Base-by-base conservation (phyloP, 2,329 filamentous ascomycete genomes). In the Alternaria sp. region DNA sequence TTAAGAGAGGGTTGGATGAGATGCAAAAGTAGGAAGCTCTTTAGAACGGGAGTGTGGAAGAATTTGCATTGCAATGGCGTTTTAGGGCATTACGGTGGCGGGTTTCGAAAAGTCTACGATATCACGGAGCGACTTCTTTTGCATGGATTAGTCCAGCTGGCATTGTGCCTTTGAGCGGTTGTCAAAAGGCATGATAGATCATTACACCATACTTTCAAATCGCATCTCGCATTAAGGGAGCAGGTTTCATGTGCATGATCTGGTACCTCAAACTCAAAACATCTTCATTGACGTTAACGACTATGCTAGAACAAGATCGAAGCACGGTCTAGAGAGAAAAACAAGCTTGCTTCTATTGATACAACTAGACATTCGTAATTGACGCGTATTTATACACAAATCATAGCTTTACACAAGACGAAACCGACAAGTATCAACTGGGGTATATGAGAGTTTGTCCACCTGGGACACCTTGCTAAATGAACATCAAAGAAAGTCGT, bases 1-100 rank as follows among this genome's bases (percentile, higher is more conserved):
- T 95, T 67, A 90, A 91, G 84, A 85, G 88, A 75, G 90, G 92
- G 75, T 84, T 95, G 74, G 83, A 87, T 23, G 79, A 80, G 58
- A 69, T 80, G 74, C 77, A 69, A 58, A 71, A 66, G 28, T 75
- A 69, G 36, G n/a, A 17, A 10, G 25, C 30, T 21, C 4, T 28
- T 6, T 25, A 2, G n/a, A n/a, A 47, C 6, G 28, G 25, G 40
- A 43, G 59, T 32, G 25, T 47, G 23, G 44, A 12, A 10, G 45
- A 23, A 9, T 40, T 43, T 68, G 71, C 71, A 74, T 74, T 74
- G 64, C 61, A 71, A 61, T 28, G 71, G 73, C 70, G 68, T 73
- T 72, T 5, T 49, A 56, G 62, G 67, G 64, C 65, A 69, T 66
- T 56, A 23, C 28, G 65, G 59, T 57, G 61, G 49, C 45, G 58